phyloP scores from a whole-genome alignment of 75 land plant species.

The Pinus taeda region DNA sequence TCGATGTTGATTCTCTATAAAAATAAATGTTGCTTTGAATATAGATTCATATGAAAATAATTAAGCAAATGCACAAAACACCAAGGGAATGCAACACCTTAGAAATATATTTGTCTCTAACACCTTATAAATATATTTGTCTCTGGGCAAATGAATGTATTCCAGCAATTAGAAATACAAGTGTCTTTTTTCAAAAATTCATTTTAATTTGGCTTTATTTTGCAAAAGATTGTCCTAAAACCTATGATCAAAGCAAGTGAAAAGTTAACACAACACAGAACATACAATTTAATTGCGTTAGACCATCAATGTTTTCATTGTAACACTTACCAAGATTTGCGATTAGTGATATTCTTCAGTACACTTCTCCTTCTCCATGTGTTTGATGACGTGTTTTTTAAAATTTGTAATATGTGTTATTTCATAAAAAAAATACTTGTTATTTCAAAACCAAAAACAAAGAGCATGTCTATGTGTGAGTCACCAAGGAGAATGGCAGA shows the following conservation, averaged over 20 bases:
- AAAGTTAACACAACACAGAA: neutral
- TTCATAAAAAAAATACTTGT: too few species aligned
- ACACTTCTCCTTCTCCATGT: constrained; percentile 76
- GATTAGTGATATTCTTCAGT: constrained; percentile 74
- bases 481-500: too few species aligned
- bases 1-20: neutral
- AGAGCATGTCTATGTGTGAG: too few species aligned
- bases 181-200: neutral
- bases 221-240: neutral
- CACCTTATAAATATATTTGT: neutral
- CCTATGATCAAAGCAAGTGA: neutral
- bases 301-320: neutral
- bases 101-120: too few species aligned
- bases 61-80: too few species aligned
- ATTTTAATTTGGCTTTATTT: neutral
- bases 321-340: constrained; percentile 47
- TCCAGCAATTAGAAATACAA: neutral
- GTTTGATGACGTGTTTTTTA: too few species aligned
- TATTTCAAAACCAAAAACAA: too few species aligned
- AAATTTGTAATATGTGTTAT: too few species aligned
- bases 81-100: too few species aligned
- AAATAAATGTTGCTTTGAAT: neutral
- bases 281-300: neutral
- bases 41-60: too few species aligned
- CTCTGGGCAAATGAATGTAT: neutral